Evolutionary conservation across 345 rosid species (phyloP).

Genomic region (Eucalyptus lansdowneana): DNA sequence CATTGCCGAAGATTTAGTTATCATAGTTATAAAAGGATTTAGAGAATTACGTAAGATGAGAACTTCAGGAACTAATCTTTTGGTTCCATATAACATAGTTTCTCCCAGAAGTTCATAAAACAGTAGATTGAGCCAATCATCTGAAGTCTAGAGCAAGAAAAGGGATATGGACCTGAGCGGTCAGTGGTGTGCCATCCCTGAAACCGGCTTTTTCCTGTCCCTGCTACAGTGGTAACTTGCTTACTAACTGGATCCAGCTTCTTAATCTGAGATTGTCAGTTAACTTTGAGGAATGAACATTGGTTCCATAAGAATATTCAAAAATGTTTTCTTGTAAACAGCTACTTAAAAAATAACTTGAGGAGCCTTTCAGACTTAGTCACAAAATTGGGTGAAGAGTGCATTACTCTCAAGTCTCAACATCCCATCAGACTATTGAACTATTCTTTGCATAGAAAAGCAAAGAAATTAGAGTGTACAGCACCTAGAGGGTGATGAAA

Average conservation of each 20-base stretch:
- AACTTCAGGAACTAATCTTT: background rate
- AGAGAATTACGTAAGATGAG: background rate
- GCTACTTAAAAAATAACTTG: background rate
- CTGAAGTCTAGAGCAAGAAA: background rate
- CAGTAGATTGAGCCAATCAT: background rate
- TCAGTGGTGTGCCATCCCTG: conserved; percentile 57
- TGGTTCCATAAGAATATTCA: background rate
- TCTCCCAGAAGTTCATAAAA: background rate
- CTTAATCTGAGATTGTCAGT: conserved; percentile 47
- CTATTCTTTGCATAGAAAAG: background rate
- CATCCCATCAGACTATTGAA: background rate
- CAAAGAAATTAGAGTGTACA: background rate
- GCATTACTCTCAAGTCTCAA: background rate
- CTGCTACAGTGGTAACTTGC: conserved; percentile 69
- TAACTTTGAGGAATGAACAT: background rate
- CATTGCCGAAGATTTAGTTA: background rate
- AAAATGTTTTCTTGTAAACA: background rate
- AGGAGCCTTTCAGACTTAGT: background rate
- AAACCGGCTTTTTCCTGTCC: conserved; percentile 96
- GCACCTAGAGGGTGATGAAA: background rate
- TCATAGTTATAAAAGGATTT: background rate
- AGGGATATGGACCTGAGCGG: conserved; percentile 49
- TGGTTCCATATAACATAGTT: background rate
- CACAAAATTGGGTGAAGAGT: background rate
- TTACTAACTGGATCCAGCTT: conserved; percentile 66